A percentile compares a stretch with the other conserved stretches of the same genome.
Conservation (phyloP, 2,329 filamentous ascomycete genomes). For the Lasiodiplodia theobromae region DNA sequence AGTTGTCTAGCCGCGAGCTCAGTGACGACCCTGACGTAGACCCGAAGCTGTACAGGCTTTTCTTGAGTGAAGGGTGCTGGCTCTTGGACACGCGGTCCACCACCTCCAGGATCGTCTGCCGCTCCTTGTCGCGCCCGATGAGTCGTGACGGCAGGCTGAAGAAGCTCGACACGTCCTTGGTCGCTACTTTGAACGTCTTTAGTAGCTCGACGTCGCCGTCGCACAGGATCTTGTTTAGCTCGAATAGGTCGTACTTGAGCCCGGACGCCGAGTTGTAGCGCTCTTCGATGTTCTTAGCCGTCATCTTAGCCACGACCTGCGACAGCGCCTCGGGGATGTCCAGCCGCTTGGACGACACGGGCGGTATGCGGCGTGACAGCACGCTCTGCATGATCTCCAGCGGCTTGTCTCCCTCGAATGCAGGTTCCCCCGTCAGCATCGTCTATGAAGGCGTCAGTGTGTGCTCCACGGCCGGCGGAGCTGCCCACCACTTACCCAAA, state of each 20-base stretch:
- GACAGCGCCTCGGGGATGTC: conserved; percentile 86
- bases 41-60: conserved; percentile 57
- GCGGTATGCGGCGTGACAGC: conserved; percentile 77
- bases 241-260: conserved; percentile 78
- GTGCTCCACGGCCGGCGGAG: too few species aligned
- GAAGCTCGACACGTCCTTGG: conserved; percentile 89
- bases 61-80: conserved; percentile 55
- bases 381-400: conserved; percentile 93
- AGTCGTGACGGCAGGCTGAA: conserved; percentile 84
- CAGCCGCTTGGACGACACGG: conserved; percentile 76
- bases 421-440: conserved; percentile 78
- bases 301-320: conserved; percentile 88
- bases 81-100: conserved; percentile 78
- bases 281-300: conserved; percentile 84
- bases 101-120: conserved; percentile 69
- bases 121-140: conserved; percentile 80
- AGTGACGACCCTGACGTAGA: conserved; percentile 52
- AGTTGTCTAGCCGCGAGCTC: conserved; percentile 29
- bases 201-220: conserved; percentile 77
- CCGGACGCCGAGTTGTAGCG: conserved; percentile 90
- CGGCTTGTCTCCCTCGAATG: conserved; percentile 80
- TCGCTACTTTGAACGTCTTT: conserved; percentile 76
- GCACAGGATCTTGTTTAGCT: conserved; percentile 75
- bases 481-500: conserved; percentile 69
- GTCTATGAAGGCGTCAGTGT: conserved; percentile 10